A percentile compares a stretch with the other conserved stretches of the same genome.
Conservation (phyloP, 2,329 filamentous ascomycete species). For the Pochonia chlamydosporia region DNA sequence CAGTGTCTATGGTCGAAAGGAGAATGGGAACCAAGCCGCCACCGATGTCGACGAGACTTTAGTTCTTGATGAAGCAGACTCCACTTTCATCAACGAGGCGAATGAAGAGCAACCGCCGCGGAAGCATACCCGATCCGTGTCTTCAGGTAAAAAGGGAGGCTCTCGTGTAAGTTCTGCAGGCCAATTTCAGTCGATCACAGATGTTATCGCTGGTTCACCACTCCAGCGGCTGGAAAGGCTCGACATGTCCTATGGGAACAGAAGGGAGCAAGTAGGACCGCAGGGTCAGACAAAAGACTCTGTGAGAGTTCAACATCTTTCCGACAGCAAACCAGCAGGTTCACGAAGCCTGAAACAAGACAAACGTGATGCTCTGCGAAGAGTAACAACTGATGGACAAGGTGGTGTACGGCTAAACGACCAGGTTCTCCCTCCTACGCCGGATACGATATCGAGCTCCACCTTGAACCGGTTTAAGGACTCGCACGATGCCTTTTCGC, state of each 20-base stretch:
- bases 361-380: constrained; percentile 42
- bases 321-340: constrained; percentile 13
- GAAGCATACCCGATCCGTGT: constrained; percentile 2
- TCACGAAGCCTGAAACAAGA: constrained; percentile 34
- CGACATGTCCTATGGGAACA: constrained; percentile 21
- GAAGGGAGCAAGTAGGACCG: constrained; percentile 24
- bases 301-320: constrained; percentile 9
- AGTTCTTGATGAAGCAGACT: constrained; percentile 20
- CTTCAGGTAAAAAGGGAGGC: not conserved
- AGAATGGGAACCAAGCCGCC: constrained; percentile 22
- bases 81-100: not conserved
- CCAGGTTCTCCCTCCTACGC: constrained; percentile 48
- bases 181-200: constrained; percentile 40
- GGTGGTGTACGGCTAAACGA: constrained; percentile 34
- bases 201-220: constrained; percentile 26
- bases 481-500: constrained; percentile 42
- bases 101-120: not conserved
- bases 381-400: constrained; percentile 41
- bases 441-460: constrained; percentile 53
- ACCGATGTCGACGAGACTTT: constrained; percentile 24
- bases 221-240: constrained; percentile 44
- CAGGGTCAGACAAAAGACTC: constrained; percentile 21
- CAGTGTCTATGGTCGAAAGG: constrained; percentile 51
- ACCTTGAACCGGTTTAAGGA: constrained; percentile 45
- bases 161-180: constrained; percentile 21